Base-by-base conservation (phyloP, 2,329 filamentous ascomycete species). In the Fusarium sp. region DNA sequence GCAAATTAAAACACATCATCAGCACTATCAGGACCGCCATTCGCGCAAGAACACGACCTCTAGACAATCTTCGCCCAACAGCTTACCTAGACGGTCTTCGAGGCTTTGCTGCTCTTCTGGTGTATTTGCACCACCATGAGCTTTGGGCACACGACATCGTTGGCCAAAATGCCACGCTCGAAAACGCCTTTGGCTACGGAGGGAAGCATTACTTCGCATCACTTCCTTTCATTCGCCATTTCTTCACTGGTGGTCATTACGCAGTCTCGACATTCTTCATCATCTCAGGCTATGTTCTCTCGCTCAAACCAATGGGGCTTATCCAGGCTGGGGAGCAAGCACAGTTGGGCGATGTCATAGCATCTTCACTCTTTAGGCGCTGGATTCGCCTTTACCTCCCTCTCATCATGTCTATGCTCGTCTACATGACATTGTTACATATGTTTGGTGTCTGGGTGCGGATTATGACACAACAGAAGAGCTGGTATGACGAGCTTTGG, bases 71-170 rank as follows among this genome's bases (percentile, higher is more conserved):
- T 17, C 81, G 86, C 10, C 80, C 82, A 20, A 90, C 88, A 8
- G 87, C 88, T n/a, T 90, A 88, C 71, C 67, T 81, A 7, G 90
- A 92, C 71, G 90, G 90, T 17, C 81, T 92, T 17, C 82, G 91
- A 75, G 90, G 91, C 6, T 91, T 92, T 67, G 90, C 90, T 7
- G 89, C 90, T 5, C 83, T 92, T 33, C 77, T 92, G 32, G 90
- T 92, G 17, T 92, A 91, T 77, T 83, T 86, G 71, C 87, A 90
- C 57, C 88, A 91, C 77, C 85, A 91, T 76, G 79, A 87, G 70
- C 77, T 89, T 8, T 90, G 88, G 88, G 84, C 83, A 46, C 90
- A 89, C 77, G 81, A 76, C 61, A 79, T 77, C 32, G 77, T 67
- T 2, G 74, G 75, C 1, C 79, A 80, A 41, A 81, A 82, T 42